These are phyloP conservation scores for Trichoderma sp. DNA, from an alignment of 2,329 filamentous ascomycete species.

Conservation along the genomic window DNA sequence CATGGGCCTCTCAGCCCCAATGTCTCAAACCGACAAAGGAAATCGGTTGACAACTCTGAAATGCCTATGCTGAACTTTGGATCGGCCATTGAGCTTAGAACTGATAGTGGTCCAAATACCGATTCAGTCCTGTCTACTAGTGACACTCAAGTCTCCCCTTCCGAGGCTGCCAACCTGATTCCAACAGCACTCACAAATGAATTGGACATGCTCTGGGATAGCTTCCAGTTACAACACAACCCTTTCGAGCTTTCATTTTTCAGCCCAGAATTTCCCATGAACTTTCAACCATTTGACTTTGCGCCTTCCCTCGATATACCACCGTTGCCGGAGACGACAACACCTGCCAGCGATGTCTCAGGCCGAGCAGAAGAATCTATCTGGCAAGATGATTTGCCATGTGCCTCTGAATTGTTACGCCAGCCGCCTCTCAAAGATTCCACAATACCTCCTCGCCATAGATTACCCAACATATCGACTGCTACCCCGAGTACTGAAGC, in stretches of 20 bases:
- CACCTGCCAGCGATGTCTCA: neutral
- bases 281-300: neutral
- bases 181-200: neutral
- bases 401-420: neutral
- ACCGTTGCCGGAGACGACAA: neutral
- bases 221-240: conserved; percentile 1
- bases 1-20: conserved; percentile 2
- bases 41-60: neutral
- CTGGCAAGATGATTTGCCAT: conserved; percentile 13
- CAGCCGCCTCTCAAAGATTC: neutral
- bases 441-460: neutral
- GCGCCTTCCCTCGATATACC: neutral
- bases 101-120: neutral
- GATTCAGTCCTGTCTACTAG: neutral
- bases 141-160: neutral
- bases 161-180: neutral
- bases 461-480: neutral
- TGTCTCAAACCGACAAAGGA: neutral
- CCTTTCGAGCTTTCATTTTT: conserved; percentile 1
- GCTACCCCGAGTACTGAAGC: neutral
- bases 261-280: neutral
- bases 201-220: conserved; percentile 10
- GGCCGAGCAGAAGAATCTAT: conserved; percentile 2
- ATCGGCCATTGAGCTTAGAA: neutral
- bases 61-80: neutral